Percentiles rank a stretch among this genome's conserved stretches.
Evolutionary conservation across 1,284 basidiomycete species (phyloP).

Genomic region (Puccinia horiana): DNA sequence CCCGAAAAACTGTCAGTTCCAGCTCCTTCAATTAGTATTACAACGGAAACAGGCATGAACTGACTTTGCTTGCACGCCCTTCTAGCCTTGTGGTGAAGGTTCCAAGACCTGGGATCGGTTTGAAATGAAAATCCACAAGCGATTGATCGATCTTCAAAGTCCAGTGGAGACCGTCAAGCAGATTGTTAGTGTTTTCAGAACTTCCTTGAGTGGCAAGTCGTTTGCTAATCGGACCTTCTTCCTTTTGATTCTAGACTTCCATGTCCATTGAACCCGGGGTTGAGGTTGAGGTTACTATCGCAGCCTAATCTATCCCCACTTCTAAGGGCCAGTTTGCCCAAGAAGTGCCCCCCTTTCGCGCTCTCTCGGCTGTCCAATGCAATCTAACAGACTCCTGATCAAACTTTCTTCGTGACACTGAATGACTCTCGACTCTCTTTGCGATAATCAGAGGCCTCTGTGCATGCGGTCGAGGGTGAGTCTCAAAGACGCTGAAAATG

Average conservation of each 20-base stretch:
- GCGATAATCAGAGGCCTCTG: too few relatives aligned
- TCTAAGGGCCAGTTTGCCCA: too few relatives aligned
- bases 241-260: constrained; percentile 50
- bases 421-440: too few relatives aligned
- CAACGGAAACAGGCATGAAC: neutral
- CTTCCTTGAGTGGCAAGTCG: neutral
- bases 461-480: too few relatives aligned
- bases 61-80: neutral
- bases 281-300: constrained; percentile 53
- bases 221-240: neutral
- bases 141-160: constrained; percentile 97
- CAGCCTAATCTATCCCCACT: constrained; percentile 50
- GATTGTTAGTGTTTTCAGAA: constrained; percentile 69
- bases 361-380: too few relatives aligned
- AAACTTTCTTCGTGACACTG: too few relatives aligned
- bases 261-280: constrained; percentile 53
- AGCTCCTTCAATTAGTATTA: neutral
- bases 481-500: too few relatives aligned
- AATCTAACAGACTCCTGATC: too few relatives aligned
- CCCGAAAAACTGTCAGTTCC: constrained; percentile 68
- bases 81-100: constrained; percentile 97
- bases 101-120: constrained; percentile 99
- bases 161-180: constrained; percentile 99
- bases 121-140: constrained; percentile 99
- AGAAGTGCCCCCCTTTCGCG: neutral